Evolutionary conservation across 2,329 filamentous ascomycete species (phyloP), one percentile per base, ranked within the genome.

Genomic region (Davidsoniella virescens): DNA sequence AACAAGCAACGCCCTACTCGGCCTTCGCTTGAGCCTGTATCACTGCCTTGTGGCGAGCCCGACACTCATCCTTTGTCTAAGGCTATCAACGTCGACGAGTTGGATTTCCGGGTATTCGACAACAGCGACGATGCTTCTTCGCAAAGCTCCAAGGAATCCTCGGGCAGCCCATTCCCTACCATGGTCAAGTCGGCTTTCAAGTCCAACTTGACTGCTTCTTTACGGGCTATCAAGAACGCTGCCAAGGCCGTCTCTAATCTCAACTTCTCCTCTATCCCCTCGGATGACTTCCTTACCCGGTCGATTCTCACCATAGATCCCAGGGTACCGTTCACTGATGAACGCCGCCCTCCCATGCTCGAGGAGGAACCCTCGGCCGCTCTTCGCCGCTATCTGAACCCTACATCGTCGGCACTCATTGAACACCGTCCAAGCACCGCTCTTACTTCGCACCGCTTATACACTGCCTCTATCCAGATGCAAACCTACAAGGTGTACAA

Each of bases 391-490:
- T 83, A 83, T 57, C 67, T 83, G 17, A 83, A 83, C 59, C 79
- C 79, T 7, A 76, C 75, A 1, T 51, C 52, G 5, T 48, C 48
- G 4, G 48, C 44, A 8, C 48, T 44, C 14, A 41, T 53, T 18
- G 48, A 50, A 14, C 44, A 48, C 6, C 37, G 39, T 9, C 47
- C 47, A 57, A 52, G 58, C 54, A 23, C 61, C 54, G 10, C 60
- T 61, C 33, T 55, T 57, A n/a, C 20, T 9, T 37, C 51, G 5
- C 26, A 43, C 16, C 63, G 67, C 53, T 65, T 66, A 48, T 82
- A 75, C 58, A 80, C 76, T 12, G 77, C 79, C 23, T 82, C 79
- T 1, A 82, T 83, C 52, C 78, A 82, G 60, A 81, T 83, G 78
- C 77, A 81, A 58, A 83, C 79, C 0, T 83, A 83, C 67, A 78